phyloP scores from a whole-genome alignment of 306 rosid genomes.

The Alnus rubra region DNA sequence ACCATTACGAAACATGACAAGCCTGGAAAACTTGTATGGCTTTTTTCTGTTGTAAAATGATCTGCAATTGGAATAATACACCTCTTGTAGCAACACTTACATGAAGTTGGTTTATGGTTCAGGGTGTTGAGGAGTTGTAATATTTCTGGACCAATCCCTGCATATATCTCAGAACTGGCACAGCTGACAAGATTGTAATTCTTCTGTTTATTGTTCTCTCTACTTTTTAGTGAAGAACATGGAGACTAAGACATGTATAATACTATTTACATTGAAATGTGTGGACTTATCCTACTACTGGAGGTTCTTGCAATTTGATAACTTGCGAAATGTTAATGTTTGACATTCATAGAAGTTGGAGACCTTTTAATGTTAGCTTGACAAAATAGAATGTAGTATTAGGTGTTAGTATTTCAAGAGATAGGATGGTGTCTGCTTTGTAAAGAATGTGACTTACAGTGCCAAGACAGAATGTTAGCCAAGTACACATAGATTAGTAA shows the following conservation, averaged over 20 bases:
- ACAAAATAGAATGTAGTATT: background rate
- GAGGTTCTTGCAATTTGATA: background rate
- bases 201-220: background rate
- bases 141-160: conserved; percentile 21
- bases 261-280: background rate
- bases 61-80: background rate
- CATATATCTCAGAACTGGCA: conserved; percentile 16
- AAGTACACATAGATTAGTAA: background rate
- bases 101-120: background rate
- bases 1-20: conserved; percentile 6
- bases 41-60: background rate
- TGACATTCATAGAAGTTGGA: background rate
- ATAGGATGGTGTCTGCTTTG: background rate
- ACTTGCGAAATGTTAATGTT: background rate
- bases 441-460: background rate
- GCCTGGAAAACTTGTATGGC: conserved; percentile 18
- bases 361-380: background rate
- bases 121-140: conserved; percentile 35
- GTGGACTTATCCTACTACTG: background rate
- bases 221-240: background rate
- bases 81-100: background rate
- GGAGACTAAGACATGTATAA: background rate
- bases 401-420: background rate
- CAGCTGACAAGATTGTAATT: conserved; percentile 12
- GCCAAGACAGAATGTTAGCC: background rate